Conservation (phyloP, 345 rosid species). For the Brassica rapa region DNA sequence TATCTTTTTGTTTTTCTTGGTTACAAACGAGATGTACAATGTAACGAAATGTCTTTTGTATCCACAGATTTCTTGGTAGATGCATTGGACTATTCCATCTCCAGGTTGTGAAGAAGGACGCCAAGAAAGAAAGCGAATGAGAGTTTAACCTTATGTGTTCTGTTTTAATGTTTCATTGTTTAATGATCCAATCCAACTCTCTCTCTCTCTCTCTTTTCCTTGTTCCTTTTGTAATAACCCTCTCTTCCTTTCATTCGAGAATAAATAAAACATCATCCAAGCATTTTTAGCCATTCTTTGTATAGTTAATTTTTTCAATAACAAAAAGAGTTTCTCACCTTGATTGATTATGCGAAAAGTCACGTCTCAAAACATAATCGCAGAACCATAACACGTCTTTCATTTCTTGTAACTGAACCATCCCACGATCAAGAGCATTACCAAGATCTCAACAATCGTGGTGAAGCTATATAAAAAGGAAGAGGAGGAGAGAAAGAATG, state of each 20-base stretch:
- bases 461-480: slow-evolving; percentile 39
- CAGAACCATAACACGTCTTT: slow-evolving; percentile 20
- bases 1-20: not conserved
- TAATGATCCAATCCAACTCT: not conserved
- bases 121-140: not conserved
- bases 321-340: not conserved
- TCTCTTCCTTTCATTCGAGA: not conserved
- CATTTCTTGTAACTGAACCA: slow-evolving; percentile 16
- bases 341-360: slow-evolving; percentile 20
- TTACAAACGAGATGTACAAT: not conserved
- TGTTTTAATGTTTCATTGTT: slow-evolving; percentile 1
- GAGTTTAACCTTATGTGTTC: not conserved
- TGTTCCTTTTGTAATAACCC: not conserved
- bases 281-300: slow-evolving; percentile 24
- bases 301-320: slow-evolving; percentile 3
- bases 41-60: not conserved
- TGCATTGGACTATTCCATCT: slow-evolving; percentile 5
- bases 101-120: not conserved
- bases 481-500: not conserved
- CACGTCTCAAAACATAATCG: slow-evolving; percentile 24
- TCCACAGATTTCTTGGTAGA: slow-evolving; percentile 5
- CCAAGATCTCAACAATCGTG: slow-evolving; percentile 29
- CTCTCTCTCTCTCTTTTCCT: not conserved
- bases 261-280: not conserved
- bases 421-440: slow-evolving; percentile 16